Percentiles rank a stretch among this genome's conserved stretches.
phyloP scores from a whole-genome alignment of 1,139 yeast genomes.

The Torulaspora globosa region DNA sequence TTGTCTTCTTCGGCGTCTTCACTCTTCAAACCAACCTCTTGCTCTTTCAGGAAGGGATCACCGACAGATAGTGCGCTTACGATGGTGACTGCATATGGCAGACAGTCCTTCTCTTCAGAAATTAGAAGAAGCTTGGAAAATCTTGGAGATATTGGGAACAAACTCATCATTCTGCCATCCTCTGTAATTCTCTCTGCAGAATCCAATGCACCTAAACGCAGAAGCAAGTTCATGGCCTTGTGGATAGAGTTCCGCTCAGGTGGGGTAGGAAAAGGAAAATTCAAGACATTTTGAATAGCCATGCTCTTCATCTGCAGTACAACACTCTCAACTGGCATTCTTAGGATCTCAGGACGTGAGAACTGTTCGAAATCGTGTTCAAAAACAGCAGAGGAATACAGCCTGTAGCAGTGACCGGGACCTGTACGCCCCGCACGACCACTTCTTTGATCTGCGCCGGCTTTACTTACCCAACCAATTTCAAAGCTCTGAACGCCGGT shows the following conservation, averaged over 20 bases:
- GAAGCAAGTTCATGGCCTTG: slow-evolving; percentile 65
- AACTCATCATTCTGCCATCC: slow-evolving; percentile 79
- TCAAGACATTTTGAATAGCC: slow-evolving; percentile 87
- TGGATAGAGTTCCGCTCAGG: slow-evolving; percentile 62
- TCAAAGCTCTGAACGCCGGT: slow-evolving; percentile 93
- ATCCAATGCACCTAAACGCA: slow-evolving; percentile 76
- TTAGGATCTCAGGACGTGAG: slow-evolving; percentile 79
- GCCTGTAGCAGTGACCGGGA: slow-evolving; percentile 94
- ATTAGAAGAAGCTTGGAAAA: slow-evolving; percentile 85
- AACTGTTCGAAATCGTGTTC: slow-evolving; percentile 83
- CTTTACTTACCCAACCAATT: slow-evolving; percentile 89
- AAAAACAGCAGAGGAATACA: slow-evolving; percentile 91
- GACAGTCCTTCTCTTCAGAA: slow-evolving; percentile 81
- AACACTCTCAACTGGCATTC: slow-evolving; percentile 96
- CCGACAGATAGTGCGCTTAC: slow-evolving; percentile 94
- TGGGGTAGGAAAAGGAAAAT: slow-evolving; percentile 96
- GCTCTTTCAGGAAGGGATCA: slow-evolving; percentile 76
- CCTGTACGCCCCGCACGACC: slow-evolving; percentile 99
- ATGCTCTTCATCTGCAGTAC: slow-evolving; percentile 92
- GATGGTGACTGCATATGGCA: slow-evolving; percentile 81
- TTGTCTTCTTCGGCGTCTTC: slow-evolving; percentile 30
- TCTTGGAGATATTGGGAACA: slow-evolving; percentile 90
- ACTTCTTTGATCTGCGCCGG: slow-evolving; percentile 91
- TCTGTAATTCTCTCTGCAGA: slow-evolving; percentile 55
- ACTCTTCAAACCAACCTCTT: slow-evolving; percentile 52